phyloP scores from a whole-genome alignment of 2,329 filamentous ascomycete species.

The Thelonectria blattea region DNA sequence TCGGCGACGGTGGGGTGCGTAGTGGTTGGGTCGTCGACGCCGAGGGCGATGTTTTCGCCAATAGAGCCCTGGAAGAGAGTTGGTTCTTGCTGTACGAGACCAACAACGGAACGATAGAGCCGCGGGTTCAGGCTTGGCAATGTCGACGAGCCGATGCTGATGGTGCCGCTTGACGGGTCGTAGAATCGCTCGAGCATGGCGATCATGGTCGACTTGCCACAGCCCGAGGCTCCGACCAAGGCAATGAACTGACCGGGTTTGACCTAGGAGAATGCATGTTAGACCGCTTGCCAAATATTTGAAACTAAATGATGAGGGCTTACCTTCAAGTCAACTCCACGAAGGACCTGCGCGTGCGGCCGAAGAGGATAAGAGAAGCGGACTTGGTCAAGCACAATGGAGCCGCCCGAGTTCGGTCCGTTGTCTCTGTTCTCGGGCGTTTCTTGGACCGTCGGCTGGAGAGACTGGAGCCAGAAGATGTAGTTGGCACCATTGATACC shows the following conservation, averaged over 20 bases:
- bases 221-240: constrained; percentile 59
- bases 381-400: constrained; percentile 59
- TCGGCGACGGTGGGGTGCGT: constrained; percentile 25
- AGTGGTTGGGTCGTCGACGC: constrained; percentile 29
- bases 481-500: constrained; percentile 56
- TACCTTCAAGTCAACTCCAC: constrained; percentile 44
- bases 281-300: not conserved
- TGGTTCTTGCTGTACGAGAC: constrained; percentile 65
- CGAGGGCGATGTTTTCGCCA: constrained; percentile 75
- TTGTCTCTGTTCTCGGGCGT: constrained; percentile 48
- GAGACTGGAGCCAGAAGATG: constrained; percentile 53
- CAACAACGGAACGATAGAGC: constrained; percentile 58
- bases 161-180: constrained; percentile 50
- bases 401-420: constrained; percentile 42
- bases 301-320: not conserved
- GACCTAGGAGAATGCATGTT: constrained; percentile 37
- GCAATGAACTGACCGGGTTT: constrained; percentile 57
- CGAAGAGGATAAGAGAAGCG: constrained; percentile 67
- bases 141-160: constrained; percentile 53
- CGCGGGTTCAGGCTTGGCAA: constrained; percentile 51
- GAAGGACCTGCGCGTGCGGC: constrained; percentile 47
- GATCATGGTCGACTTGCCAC: constrained; percentile 67
- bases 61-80: constrained; percentile 80
- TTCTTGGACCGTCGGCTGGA: constrained; percentile 50
- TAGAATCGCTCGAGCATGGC: constrained; percentile 56